Evolutionary conservation across 129 eudicot genomes (phyloP), one percentile per base, ranked within the genome.

Genomic region (Flaveria trinervia): DNA sequence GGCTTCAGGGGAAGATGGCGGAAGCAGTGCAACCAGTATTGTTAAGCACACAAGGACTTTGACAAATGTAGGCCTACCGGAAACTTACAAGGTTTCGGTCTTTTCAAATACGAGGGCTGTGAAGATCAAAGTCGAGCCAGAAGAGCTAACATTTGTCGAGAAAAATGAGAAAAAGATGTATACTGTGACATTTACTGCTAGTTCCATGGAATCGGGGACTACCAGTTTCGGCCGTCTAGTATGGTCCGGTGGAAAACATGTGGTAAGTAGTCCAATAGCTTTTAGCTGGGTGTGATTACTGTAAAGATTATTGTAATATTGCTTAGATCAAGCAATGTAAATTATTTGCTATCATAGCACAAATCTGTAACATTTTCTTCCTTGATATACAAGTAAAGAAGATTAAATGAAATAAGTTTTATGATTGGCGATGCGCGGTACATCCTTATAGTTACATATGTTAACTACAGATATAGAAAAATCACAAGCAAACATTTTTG

Each of bases 51-150:
- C 90, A 28, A 85, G 98, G 71, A 92, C 74, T 49, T 62, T 92
- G 45, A 92, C 93, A 33, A 92, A 88, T 61, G 94, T 90, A 39
- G 94, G 94, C 45, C 57, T 70, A 45, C 89, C 98, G 7, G 84
- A 80, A 51, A 80, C 86, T 18, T 92, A 92, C 84, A 92, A 79
- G 74, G 96, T 83, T 79, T 82, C 79, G 3, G 68, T 88, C 48
- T 75, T 70, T 56, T 80, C 86, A 45, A 79, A 77, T 50, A 73
- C 78, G 6, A 39, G 1, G 44, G 86, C 79, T 26, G 96, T 92
- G 48, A 86, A 86, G 79, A 86, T 90, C 50, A 15, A 33, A 10
- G 92, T 92, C 49, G 76, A 75, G 66, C 96, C 96, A 6, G 85
- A 82, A 80, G 68, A 70, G 74, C 75, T 92, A 14, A 57, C 54